phyloP scores from a whole-genome alignment of 331 rosid genomes.

The Erythrophleum ivorense region DNA sequence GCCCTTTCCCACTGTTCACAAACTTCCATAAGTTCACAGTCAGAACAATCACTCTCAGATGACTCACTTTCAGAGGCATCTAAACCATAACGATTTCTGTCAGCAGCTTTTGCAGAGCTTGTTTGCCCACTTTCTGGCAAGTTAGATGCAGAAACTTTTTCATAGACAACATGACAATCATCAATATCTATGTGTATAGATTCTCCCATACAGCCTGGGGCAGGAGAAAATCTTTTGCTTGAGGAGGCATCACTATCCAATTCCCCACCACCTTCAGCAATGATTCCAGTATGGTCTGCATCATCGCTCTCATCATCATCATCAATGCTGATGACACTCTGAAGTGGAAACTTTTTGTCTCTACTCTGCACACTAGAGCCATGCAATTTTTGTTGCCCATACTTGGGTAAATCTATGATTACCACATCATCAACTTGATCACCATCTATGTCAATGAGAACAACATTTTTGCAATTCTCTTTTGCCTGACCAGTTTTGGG shows the following conservation, averaged over 20 bases:
- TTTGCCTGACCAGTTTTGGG: slow-evolving; percentile 44
- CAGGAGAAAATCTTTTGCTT: slow-evolving; percentile 53
- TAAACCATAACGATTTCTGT: slow-evolving; percentile 61
- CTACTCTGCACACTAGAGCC: slow-evolving; percentile 50
- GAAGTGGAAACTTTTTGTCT: slow-evolving; percentile 40
- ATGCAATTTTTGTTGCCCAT: slow-evolving; percentile 33
- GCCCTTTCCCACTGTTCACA: slow-evolving; percentile 80
- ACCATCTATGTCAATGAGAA: slow-evolving; percentile 66
- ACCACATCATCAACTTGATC: slow-evolving; percentile 63
- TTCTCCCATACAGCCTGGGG: slow-evolving; percentile 34
- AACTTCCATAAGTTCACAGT: slow-evolving; percentile 75
- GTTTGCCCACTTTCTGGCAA: slow-evolving; percentile 49
- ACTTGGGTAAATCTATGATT: slow-evolving; percentile 54
- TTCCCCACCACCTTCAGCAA: slow-evolving; percentile 61
- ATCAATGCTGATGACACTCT: slow-evolving; percentile 67
- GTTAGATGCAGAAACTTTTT: slow-evolving; percentile 49
- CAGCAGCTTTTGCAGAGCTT: slow-evolving; percentile 42
- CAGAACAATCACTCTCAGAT: slow-evolving; percentile 78
- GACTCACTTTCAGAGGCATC: slow-evolving; percentile 49
- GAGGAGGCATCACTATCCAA: slow-evolving; percentile 86
- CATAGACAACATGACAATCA: slow-evolving; percentile 44
- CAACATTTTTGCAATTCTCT: slow-evolving; percentile 49
- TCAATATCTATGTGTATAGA: slow-evolving; percentile 48
- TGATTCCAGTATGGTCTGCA: slow-evolving; percentile 33
- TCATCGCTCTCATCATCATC: slow-evolving; percentile 59